Percentiles rank a stretch among this genome's conserved stretches.
phyloP scores from a whole-genome alignment of 2,329 filamentous ascomycete species.

The Berkeleyomyces rouxiae region DNA sequence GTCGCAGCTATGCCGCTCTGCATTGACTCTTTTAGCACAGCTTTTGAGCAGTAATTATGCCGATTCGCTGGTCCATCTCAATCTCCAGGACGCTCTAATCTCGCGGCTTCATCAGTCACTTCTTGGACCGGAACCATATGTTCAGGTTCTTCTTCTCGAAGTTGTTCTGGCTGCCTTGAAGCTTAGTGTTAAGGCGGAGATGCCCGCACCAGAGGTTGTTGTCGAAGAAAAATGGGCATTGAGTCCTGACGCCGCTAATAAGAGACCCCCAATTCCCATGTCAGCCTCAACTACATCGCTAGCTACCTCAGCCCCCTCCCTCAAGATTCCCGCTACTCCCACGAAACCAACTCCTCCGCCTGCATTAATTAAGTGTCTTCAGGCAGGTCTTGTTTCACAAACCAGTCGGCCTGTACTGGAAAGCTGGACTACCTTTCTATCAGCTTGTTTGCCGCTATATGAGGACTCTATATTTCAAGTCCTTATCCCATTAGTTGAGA shows the following conservation, averaged over 20 bases:
- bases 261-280: neutral
- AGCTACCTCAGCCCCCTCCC: neutral
- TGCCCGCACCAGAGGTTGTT: conserved; percentile 45
- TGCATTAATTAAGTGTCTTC: conserved; percentile 66
- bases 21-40: conserved; percentile 53
- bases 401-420: conserved; percentile 66
- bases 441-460: conserved; percentile 71
- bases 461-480: conserved; percentile 75
- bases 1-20: conserved; percentile 52
- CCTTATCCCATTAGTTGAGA: conserved; percentile 78
- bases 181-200: conserved; percentile 28
- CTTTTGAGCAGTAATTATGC: conserved; percentile 50
- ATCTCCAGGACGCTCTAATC: conserved; percentile 55
- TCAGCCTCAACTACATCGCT: neutral
- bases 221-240: conserved; percentile 23
- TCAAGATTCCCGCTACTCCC: neutral
- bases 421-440: conserved; percentile 78
- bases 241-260: neutral
- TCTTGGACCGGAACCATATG: conserved; percentile 44
- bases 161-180: conserved; percentile 60
- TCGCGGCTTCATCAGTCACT: conserved; percentile 48
- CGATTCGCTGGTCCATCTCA: conserved; percentile 39
- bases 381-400: conserved; percentile 59
- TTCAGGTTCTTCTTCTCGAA: conserved; percentile 65
- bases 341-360: conserved; percentile 39